Evolutionary conservation across 1,139 yeast species (phyloP).

Genomic region (Ogataea hybrid): DNA sequence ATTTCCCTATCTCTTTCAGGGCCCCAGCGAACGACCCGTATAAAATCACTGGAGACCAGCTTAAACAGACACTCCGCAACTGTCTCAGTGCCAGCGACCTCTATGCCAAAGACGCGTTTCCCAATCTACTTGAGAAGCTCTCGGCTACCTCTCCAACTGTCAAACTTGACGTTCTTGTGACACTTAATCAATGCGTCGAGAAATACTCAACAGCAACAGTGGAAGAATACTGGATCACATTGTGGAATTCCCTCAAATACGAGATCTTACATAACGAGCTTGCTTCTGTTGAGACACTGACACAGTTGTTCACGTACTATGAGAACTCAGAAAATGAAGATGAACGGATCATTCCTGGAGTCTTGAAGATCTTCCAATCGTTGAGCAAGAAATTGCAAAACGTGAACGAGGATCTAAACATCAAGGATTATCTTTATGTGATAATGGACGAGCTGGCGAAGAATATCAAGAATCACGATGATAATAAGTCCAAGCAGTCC

Average conservation of each 20-base stretch:
- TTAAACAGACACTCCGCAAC: slow-evolving; percentile 55
- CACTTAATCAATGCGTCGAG: slow-evolving; percentile 57
- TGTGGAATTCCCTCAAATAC: slow-evolving; percentile 88
- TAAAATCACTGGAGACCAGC: slow-evolving; percentile 69
- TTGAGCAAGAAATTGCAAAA: slow-evolving; percentile 19
- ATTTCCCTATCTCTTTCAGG: slow-evolving; percentile 92
- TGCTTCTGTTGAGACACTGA: slow-evolving; percentile 33
- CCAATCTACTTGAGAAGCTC: slow-evolving; percentile 78
- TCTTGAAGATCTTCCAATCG: slow-evolving; percentile 23
- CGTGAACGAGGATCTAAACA: slow-evolving; percentile 12
- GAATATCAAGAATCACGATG: slow-evolving; percentile 47
- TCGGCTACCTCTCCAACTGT: slow-evolving; percentile 79
- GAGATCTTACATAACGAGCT: slow-evolving; percentile 77
- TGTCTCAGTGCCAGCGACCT: slow-evolving; percentile 64
- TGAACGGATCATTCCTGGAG: slow-evolving; percentile 29
- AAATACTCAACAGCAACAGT: slow-evolving; percentile 47
- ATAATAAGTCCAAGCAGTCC: slow-evolving; percentile 59
- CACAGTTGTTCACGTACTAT: slow-evolving; percentile 39
- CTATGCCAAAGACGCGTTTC: slow-evolving; percentile 73
- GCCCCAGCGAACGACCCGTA: slow-evolving; percentile 94
- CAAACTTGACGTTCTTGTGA: slow-evolving; percentile 70
- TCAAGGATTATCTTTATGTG: slow-evolving; percentile 30
- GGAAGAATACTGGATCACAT: slow-evolving; percentile 61
- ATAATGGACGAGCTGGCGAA: slow-evolving; percentile 57
- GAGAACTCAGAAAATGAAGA: slow-evolving; percentile 33